Conservation (phyloP, 495 filamentous ascomycete species). For the Aspergillus funiculosus region DNA sequence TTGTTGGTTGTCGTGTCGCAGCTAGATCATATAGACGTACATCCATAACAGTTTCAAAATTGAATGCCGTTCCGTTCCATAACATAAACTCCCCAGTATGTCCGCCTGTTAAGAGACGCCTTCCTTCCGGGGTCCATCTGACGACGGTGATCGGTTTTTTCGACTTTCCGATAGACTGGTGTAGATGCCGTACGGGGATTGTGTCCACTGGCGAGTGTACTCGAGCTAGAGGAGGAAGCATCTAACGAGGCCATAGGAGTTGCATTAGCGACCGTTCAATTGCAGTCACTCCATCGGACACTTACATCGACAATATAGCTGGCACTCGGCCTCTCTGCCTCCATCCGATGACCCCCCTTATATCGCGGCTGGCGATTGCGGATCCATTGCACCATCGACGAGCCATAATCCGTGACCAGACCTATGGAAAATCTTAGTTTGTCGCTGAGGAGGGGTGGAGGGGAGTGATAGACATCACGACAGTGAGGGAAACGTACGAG, state of each 20-base stretch:
- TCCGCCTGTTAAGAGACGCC: slow-evolving; percentile 82
- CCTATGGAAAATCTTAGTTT: slow-evolving; percentile 24
- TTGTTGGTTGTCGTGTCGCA: no score
- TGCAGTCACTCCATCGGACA: slow-evolving; percentile 10
- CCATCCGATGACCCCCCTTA: slow-evolving; percentile 58
- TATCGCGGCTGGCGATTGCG: slow-evolving; percentile 73
- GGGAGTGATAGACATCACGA: background rate
- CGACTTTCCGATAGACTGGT: slow-evolving; percentile 94
- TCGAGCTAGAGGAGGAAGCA: slow-evolving; percentile 78
- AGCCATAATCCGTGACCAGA: slow-evolving; percentile 92
- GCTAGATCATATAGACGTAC: slow-evolving; percentile 27
- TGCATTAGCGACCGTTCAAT: background rate
- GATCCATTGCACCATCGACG: slow-evolving; percentile 91
- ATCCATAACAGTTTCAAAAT: slow-evolving; percentile 98
- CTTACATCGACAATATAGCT: slow-evolving; percentile 87
- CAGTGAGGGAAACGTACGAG: slow-evolving; percentile 29
- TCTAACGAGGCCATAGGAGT: slow-evolving; percentile 43
- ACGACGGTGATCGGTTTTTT: slow-evolving; percentile 98
- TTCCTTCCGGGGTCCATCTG: slow-evolving; percentile 93
- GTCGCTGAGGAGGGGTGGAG: background rate
- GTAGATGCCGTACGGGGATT: slow-evolving; percentile 82
- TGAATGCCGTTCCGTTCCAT: slow-evolving; percentile 98
- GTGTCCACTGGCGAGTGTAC: slow-evolving; percentile 67
- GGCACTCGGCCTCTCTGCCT: slow-evolving; percentile 75
- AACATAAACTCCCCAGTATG: slow-evolving; percentile 97